These are phyloP conservation scores for Mucor sp. DNA, from an alignment of 371 early-diverging fungal species.

Conservation along the genomic window DNA sequence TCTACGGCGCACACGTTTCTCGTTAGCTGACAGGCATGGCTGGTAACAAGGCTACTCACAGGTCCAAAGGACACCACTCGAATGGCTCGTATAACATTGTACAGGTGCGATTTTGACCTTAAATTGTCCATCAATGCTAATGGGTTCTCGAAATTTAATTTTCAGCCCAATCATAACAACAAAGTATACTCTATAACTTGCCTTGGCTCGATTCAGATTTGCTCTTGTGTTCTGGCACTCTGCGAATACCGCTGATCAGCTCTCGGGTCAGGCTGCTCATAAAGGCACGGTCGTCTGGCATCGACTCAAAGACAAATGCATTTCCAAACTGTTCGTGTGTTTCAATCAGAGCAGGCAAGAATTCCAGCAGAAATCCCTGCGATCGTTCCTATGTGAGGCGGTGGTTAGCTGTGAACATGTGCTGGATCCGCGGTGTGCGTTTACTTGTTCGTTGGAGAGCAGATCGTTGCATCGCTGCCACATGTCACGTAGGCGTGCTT, in stretches of 20 bases:
- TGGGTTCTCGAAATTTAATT: background rate
- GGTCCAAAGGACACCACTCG: slow-evolving; percentile 45
- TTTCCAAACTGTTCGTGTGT: slow-evolving; percentile 29
- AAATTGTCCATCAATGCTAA: slow-evolving; percentile 47
- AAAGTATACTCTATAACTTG: too few species aligned
- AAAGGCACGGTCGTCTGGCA: slow-evolving; percentile 43
- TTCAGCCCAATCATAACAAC: slow-evolving; percentile 6
- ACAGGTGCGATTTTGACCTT: slow-evolving; percentile 44
- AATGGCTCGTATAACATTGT: slow-evolving; percentile 40
- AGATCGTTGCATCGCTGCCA: slow-evolving; percentile 28
- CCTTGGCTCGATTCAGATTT: slow-evolving; percentile 49
- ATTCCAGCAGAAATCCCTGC: slow-evolving; percentile 27
- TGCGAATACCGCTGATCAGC: slow-evolving; percentile 43
- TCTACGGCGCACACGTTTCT: slow-evolving; percentile 18
- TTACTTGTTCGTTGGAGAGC: slow-evolving; percentile 30
- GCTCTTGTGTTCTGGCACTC: slow-evolving; percentile 39
- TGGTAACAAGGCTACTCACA: slow-evolving; percentile 22
- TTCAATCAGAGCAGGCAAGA: slow-evolving; percentile 35
- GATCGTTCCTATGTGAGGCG: slow-evolving; percentile 32
- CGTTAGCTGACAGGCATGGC: background rate
- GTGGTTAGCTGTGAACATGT: background rate
- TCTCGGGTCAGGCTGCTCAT: slow-evolving; percentile 41
- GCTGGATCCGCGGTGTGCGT: background rate
- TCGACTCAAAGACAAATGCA: slow-evolving; percentile 15
- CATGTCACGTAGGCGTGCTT: slow-evolving; percentile 23